Evolutionary conservation across 345 rosid species (phyloP).

Genomic region (Fremontodendron californicum): DNA sequence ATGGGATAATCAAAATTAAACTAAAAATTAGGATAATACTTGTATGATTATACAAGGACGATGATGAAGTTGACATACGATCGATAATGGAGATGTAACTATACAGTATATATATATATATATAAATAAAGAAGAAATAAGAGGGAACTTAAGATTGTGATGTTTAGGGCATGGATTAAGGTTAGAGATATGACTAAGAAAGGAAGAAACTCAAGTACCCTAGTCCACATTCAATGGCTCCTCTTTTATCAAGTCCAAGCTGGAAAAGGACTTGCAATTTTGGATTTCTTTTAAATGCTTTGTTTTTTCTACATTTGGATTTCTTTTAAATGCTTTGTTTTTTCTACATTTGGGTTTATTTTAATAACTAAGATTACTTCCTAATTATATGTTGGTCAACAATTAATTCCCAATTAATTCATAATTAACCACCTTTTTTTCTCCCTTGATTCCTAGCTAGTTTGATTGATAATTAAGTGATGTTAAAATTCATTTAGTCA

Average conservation of each 20-base stretch:
- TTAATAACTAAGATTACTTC: background rate
- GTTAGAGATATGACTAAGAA: conserved; percentile 12
- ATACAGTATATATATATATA: background rate
- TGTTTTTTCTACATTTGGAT: background rate
- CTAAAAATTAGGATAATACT: background rate
- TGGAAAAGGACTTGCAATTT: conserved; percentile 19
- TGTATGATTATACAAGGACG: background rate
- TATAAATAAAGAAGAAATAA: background rate
- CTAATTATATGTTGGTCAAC: background rate
- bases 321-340: background rate
- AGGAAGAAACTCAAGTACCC: background rate
- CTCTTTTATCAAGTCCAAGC: conserved; percentile 22
- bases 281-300: background rate
- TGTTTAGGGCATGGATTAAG: background rate
- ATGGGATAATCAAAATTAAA: background rate
- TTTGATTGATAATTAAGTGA: background rate
- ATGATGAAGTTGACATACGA: conserved; percentile 8
- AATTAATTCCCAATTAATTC: background rate
- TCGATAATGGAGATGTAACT: conserved; percentile 7
- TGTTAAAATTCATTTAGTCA: background rate
- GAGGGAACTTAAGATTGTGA: conserved; percentile 10
- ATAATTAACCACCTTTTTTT: background rate
- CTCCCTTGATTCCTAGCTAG: background rate
- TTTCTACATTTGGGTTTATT: background rate
- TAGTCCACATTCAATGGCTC: conserved; percentile 47